Conservation (phyloP, 176 grass and related monocot genomes). For the Cenchrus purpureus region DNA sequence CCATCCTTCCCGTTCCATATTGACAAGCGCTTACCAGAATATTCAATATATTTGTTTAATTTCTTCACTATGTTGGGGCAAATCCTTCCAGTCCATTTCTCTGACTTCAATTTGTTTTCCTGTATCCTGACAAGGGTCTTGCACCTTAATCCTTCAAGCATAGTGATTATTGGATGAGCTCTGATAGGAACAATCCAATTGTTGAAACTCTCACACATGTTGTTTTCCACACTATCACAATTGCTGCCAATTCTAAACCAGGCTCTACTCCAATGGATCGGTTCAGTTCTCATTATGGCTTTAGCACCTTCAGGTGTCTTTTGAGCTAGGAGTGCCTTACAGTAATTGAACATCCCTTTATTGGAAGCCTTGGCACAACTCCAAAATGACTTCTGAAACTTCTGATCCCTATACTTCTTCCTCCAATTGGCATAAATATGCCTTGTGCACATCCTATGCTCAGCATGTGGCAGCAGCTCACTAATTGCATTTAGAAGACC, state of each 20-base stretch:
- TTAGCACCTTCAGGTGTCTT: neutral
- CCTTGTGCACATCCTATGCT: neutral
- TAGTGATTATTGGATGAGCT: neutral
- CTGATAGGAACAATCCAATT: neutral
- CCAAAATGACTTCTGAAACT: neutral
- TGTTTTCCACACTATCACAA: neutral
- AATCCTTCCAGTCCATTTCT: neutral
- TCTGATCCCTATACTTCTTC: neutral
- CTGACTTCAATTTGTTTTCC: neutral
- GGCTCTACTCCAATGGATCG: neutral
- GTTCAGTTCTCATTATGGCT: no score
- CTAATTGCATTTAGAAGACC: neutral
- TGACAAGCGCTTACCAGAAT: neutral
- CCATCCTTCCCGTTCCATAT: neutral
- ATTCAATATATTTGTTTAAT: neutral
- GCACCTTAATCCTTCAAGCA: neutral
- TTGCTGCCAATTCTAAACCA: neutral
- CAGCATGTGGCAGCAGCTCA: neutral
- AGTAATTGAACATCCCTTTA: neutral
- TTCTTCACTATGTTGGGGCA: neutral
- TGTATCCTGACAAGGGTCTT: neutral
- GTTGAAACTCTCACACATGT: neutral
- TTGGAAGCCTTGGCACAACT: neutral
- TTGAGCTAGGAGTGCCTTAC: neutral
- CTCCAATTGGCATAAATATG: neutral